Evolutionary conservation across 495 filamentous ascomycete genomes (phyloP), one percentile per base, ranked within the genome.

Genomic region (Cairneyella variabilis): DNA sequence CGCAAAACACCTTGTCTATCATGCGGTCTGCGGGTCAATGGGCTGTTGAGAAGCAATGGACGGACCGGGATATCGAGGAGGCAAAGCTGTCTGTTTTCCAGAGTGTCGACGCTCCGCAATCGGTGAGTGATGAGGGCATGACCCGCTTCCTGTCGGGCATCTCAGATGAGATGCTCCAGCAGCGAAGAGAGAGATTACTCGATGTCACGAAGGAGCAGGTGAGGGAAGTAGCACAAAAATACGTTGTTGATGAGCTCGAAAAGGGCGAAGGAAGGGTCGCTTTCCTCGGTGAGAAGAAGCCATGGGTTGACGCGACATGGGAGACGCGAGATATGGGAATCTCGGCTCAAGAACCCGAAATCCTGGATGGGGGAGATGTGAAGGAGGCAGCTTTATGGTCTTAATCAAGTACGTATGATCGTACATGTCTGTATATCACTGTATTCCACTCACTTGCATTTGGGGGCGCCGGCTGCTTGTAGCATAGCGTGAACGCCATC

Each of bases 61-160:
- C 84, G 0, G 85, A 84, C 20, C 83, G 83, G 17, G 92, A 97
- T 63, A 76, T 98, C 12, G 91, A 97, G 66, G 95, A 97, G 64
- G 95, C 93, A 28, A 97, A 98, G 69, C 77, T 97, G 45, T 88
- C 88, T 32, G 86, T 96, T 39, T 98, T 98, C 76, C 90, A 98
- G 65, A 75, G 80, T n/a, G 80, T 97, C n/a, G 93, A 98, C 71
- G 91, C 91, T 2, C 93, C 93, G 2, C 72, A 85, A 51, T 84
- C 85, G 48, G 90, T 97, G n/a, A 90, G 84, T 63, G 76, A 86
- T 28, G 92, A 97, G 57, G 93, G 93, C 23, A 83, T 95, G 79
- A 74, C 77, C 30, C 79, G 85, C 53, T 98, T 98, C 70, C 71
- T 93, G 68, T 87, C 83, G 53, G 88, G 89, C 18, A 78, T 98